Evolutionary conservation across 2,329 filamentous ascomycete species (phyloP).

Genomic region (Aspergillus viridinutans): DNA sequence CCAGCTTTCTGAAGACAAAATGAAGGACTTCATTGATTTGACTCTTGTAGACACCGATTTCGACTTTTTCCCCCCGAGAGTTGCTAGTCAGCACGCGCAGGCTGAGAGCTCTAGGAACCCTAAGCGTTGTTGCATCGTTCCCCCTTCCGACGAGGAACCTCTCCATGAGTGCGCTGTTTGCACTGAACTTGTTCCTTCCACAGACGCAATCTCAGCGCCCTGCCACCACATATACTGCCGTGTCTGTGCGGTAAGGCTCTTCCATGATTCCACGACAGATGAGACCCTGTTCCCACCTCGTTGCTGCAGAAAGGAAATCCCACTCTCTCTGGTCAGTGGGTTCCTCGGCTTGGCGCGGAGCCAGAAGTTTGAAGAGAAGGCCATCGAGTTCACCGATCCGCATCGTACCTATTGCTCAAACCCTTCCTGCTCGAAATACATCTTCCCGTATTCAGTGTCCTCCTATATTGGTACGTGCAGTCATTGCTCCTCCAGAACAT

Average conservation of each 20-base stretch:
- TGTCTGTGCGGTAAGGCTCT: conserved; percentile 14
- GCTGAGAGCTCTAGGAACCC: conserved; percentile 2
- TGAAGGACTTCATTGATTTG: neutral
- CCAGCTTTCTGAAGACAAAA: neutral
- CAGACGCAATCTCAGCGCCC: neutral
- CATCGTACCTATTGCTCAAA: conserved; percentile 24
- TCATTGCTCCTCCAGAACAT: conserved; percentile 16
- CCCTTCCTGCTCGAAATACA: conserved; percentile 20
- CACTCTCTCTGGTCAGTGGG: conserved; percentile 2
- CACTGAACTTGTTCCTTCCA: neutral
- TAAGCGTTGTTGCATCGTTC: neutral
- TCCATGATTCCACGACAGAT: conserved; percentile 16
- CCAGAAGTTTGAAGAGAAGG: conserved; percentile 15
- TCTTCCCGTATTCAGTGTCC: conserved; percentile 13
- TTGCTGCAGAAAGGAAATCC: conserved; percentile 23
- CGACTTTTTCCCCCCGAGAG: neutral
- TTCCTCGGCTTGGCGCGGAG: conserved; percentile 7
- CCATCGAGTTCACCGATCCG: conserved; percentile 19
- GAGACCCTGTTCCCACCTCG: conserved; percentile 25
- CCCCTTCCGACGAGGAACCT: neutral
- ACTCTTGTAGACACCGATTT: neutral
- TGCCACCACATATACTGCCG: conserved; percentile 23
- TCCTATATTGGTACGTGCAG: conserved; percentile 16
- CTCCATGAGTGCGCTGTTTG: conserved; percentile 8
- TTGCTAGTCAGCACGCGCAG: no score